Base-by-base conservation (phyloP, 1,284 basidiomycete genomes). In the Boletus mariae region DNA sequence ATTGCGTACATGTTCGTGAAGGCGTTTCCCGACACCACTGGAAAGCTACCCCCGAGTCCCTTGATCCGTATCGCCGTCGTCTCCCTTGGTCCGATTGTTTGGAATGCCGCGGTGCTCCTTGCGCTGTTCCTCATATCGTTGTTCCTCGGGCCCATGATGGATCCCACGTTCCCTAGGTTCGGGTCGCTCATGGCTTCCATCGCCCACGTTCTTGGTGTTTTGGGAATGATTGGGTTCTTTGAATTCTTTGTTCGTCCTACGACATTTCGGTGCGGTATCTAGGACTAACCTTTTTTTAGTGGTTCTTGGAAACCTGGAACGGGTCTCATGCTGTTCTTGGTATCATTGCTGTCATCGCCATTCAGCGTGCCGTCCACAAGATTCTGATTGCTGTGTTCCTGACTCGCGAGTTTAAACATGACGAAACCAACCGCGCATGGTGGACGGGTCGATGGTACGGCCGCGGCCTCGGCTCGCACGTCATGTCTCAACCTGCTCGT, bases 391-490 rank as follows among this genome's bases (percentile, higher is more conserved):
- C 94, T 1, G 86, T 95, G 52, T 92, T 95, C 82, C 77, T 98
- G 41, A 90, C 92, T 32, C 87, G 94, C 59, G 94, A 98, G 73
- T 95, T 96, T 82, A 97, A 97, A 75, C 92, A 96, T 66, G 94
- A 98, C 69, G 94, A 97, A 76, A 94, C 92, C 20, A 98, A 97
- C 74, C 81, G 93, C 32, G 94, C 94, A 9, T 98, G 94, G 94
- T 98, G 94, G 94, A 95, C 93, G 40, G 94, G 94, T 66, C 84
- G 91, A 61, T 97, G 94, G 94, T 95, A 94, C 70, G 93, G 93
- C 52, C 87, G 94, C 47, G 93, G 92, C 4, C 79, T 97, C 32
- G 94, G 94, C 40, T 67, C 83, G 4, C 87, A 93, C 70, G 91
- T 86, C 42, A 88, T 94, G 80, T 93, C 91, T 17, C 94, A 92